phyloP scores from a whole-genome alignment of 1,139 yeast species.

The Suhomyces bokatorum region DNA sequence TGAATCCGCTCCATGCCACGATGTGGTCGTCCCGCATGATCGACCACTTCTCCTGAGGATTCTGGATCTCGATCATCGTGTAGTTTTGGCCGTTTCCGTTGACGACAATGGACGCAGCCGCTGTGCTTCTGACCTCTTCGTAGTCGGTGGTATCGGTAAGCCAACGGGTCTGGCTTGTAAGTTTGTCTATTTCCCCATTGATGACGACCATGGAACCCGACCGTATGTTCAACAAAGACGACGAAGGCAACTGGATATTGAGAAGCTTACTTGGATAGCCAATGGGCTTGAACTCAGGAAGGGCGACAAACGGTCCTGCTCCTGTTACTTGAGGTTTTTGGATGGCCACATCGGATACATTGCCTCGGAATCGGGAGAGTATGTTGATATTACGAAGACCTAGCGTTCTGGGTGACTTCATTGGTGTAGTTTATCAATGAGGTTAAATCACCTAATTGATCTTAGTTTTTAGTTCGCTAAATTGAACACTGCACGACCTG shows the following conservation, averaged over 20 bases:
- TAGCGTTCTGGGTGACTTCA: background rate
- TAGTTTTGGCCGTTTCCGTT: conserved; percentile 32
- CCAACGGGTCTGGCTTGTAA: conserved; percentile 17
- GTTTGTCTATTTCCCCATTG: conserved; percentile 31
- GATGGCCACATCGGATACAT: conserved; percentile 2
- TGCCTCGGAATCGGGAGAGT: conserved; percentile 1
- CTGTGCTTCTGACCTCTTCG: conserved; percentile 27
- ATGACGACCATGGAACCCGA: conserved; percentile 36
- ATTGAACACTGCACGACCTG: no score
- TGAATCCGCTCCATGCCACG: conserved; percentile 25
- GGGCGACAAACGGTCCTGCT: conserved; percentile 42
- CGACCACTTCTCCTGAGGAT: conserved; percentile 17
- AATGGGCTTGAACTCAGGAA: conserved; percentile 36
- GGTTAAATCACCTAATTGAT: no score
- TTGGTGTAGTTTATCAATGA: background rate
- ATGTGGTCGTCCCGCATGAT: conserved; percentile 16
- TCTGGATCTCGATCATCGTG: conserved; percentile 24
- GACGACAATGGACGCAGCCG: conserved; percentile 31
- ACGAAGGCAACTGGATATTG: conserved; percentile 37
- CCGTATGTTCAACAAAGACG: conserved; percentile 34
- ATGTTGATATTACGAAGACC: conserved; percentile 3
- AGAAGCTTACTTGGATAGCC: conserved; percentile 35
- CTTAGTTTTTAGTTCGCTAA: no score
- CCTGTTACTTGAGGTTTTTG: conserved; percentile 29
- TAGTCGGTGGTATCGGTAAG: conserved; percentile 22